A percentile compares a stretch with the other conserved stretches of the same genome.
phyloP scores from a whole-genome alignment of 306 rosid species.

The Quercus parvula region DNA sequence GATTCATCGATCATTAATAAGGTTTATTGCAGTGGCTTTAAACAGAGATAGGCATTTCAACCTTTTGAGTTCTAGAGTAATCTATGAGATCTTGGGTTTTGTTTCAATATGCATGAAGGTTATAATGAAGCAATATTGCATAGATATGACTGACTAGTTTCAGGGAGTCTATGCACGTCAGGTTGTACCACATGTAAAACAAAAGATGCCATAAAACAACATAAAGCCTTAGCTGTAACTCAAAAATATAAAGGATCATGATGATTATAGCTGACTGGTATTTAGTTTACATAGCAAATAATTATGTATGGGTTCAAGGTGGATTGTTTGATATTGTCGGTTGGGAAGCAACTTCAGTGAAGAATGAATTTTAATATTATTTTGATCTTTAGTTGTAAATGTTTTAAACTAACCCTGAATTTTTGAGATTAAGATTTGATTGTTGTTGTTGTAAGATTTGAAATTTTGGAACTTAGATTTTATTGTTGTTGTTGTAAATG shows the following conservation, averaged over 20 bases:
- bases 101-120: neutral
- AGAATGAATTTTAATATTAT: too few species aligned
- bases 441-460: too few species aligned
- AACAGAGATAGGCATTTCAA: neutral
- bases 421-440: too few species aligned
- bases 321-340: too few species aligned
- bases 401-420: too few species aligned
- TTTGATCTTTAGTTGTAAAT: too few species aligned
- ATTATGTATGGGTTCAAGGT: neutral
- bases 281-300: neutral
- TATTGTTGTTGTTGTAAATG: too few species aligned
- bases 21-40: neutral
- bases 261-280: slow-evolving; percentile 5
- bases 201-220: slow-evolving; percentile 24
- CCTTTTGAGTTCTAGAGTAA: neutral
- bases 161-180: too few species aligned
- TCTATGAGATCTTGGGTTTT: neutral
- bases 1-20: neutral
- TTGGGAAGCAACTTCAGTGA: too few species aligned
- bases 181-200: slow-evolving; percentile 21
- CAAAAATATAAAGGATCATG: slow-evolving; percentile 8
- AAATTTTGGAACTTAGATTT: too few species aligned
- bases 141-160: slow-evolving; percentile 2
- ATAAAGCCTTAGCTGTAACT: slow-evolving; percentile 14
- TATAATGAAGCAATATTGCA: neutral